Conservation (phyloP, 805 yeast species). For the Lipomyces spencermartinsiae region DNA sequence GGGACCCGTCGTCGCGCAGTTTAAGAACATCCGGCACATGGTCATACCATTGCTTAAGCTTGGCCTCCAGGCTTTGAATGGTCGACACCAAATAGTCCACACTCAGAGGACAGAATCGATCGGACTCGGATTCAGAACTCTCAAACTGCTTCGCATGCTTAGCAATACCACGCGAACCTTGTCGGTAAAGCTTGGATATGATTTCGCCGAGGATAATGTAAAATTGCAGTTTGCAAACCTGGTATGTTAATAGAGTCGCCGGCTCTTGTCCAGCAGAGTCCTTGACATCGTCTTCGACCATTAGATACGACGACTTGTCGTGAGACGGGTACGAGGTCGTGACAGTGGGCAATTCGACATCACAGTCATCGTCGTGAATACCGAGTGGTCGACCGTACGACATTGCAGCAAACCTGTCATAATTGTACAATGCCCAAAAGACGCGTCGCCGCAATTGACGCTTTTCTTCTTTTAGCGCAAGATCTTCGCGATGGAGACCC, state of each 20-base stretch:
- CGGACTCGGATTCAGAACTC: not conserved
- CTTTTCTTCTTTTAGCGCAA: not conserved
- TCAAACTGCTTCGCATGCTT: not conserved
- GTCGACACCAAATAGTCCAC: constrained; percentile 13
- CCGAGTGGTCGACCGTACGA: constrained; percentile 29
- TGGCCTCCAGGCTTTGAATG: constrained; percentile 21
- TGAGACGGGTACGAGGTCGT: constrained; percentile 6
- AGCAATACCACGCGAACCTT: constrained; percentile 6
- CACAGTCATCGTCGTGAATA: constrained; percentile 23
- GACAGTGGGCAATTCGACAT: constrained; percentile 22
- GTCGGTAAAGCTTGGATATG: constrained; percentile 20
- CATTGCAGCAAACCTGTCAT: constrained; percentile 24
- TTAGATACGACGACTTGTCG: constrained; percentile 8
- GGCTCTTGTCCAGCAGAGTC: not conserved
- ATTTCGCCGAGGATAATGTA: constrained; percentile 26
- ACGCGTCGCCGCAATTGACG: constrained; percentile 24
- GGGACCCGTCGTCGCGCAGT: constrained; percentile 16
- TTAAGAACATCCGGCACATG: constrained; percentile 19
- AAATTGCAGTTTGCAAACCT: constrained; percentile 19
- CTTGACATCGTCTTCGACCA: constrained; percentile 17
- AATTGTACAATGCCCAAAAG: constrained; percentile 32
- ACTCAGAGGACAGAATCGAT: not conserved
- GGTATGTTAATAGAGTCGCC: constrained; percentile 23
- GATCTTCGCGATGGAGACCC: constrained; percentile 22
- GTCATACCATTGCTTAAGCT: constrained; percentile 22